phyloP scores from a whole-genome alignment of 768 basidiomycete genomes.

The Antrodiella citrinella region DNA sequence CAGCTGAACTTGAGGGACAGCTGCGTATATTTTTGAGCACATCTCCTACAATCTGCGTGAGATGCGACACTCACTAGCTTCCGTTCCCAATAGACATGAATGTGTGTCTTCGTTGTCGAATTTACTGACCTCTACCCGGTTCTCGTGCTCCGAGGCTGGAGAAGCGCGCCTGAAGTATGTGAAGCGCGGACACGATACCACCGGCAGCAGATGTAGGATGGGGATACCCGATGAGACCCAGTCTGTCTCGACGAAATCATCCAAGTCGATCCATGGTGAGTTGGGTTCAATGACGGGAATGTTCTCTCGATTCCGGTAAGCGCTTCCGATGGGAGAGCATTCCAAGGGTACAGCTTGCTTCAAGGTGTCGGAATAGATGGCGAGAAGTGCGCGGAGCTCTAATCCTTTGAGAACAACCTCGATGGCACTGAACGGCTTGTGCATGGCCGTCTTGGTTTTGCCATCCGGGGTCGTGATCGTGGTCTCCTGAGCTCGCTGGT shows the following conservation, averaged over 20 bases:
- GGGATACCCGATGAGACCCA: constrained; percentile 51
- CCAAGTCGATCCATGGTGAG: constrained; percentile 64
- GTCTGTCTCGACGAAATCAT: constrained; percentile 80
- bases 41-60: neutral
- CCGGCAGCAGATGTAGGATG: constrained; percentile 57
- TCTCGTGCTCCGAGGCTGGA: constrained; percentile 33
- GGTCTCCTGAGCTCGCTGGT: constrained; percentile 84
- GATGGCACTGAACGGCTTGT: constrained; percentile 84
- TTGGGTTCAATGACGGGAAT: constrained; percentile 35
- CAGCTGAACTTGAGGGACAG: constrained; percentile 59
- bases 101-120: constrained; percentile 86
- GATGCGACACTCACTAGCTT: constrained; percentile 43
- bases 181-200: constrained; percentile 75
- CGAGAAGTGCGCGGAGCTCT: constrained; percentile 71
- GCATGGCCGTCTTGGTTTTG: constrained; percentile 51
- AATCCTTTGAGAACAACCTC: constrained; percentile 74
- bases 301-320: constrained; percentile 39
- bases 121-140: constrained; percentile 48
- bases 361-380: constrained; percentile 65
- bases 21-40: constrained; percentile 25
- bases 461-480: constrained; percentile 48
- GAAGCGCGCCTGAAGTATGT: constrained; percentile 60
- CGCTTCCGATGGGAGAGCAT: constrained; percentile 35
- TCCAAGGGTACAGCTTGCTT: constrained; percentile 50
- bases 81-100: constrained; percentile 66